Evolutionary conservation across 306 rosid species (phyloP), one percentile per base, ranked within the genome.

Genomic region (Vigna unguiculata): DNA sequence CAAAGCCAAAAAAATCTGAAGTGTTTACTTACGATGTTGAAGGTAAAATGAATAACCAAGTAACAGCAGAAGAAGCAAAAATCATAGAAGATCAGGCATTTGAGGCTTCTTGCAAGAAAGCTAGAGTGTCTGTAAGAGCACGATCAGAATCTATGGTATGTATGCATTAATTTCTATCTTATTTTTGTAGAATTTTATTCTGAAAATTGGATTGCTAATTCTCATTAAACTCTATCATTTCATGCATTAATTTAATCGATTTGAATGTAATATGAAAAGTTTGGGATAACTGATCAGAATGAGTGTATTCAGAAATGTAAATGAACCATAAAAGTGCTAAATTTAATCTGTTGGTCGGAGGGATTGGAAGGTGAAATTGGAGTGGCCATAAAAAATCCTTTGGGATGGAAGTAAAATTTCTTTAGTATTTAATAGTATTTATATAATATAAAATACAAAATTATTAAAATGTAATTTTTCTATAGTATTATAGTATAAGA

Each of bases 61-160:
- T 32, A 41, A 46, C 57, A 79, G 6, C 67, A 24, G 63, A 59
- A 66, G 55, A 43, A 41, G 75, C 62, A 34, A 80, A 46, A 79
- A 25, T 14, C 51, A 2, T 47, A 54, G 79, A 63, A 59, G 84
- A 72, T 6, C 74, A 11, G 71, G 38, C 79, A 38, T 62, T 24
- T 65, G 46, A 69, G 19, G 52, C 69, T 40, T 69, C 58, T 59
- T 34, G 78, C 38, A 79, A 46, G 82, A 85, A 79, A 48, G 83
- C 78, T 34, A 85, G 86, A 74, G 85, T 85, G 24, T 82, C 84
- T 72, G 74, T 85, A 72, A 76, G 86, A 75, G 80, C 84, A 72
- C 54, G 69, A 28, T 79, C 81, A 53, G 78, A 85, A 76, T 34
- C 78, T 52, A 7, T 66, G 85, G 89, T 85, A 79, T 54, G 69